phyloP scores from a whole-genome alignment of 768 basidiomycete genomes.

The Pleurotus eryngii region DNA sequence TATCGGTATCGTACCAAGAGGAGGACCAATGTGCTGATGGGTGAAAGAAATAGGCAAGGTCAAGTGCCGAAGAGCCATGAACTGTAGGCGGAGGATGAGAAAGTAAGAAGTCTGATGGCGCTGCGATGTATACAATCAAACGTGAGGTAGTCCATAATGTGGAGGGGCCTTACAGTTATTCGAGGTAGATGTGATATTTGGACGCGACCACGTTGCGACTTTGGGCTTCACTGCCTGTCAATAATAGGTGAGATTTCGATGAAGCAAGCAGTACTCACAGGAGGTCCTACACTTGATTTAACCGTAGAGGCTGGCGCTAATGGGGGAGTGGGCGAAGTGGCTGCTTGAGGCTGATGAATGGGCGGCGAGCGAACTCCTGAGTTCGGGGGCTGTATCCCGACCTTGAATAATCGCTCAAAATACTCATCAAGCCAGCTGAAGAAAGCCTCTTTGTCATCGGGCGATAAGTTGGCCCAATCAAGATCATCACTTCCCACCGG shows the following conservation, averaged over 20 bases:
- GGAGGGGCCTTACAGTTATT: neutral
- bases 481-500: slow-evolving; percentile 29
- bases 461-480: slow-evolving; percentile 68
- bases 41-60: slow-evolving; percentile 43
- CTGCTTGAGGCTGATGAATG: neutral
- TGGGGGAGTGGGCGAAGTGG: slow-evolving; percentile 11
- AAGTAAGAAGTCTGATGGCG: slow-evolving; percentile 19
- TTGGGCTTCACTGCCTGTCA: slow-evolving; percentile 15
- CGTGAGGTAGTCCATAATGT: neutral
- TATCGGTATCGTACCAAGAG: slow-evolving; percentile 36
- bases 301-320: slow-evolving; percentile 4
- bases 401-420: slow-evolving; percentile 47
- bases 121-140: neutral
- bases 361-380: neutral
- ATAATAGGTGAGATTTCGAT: too few species aligned
- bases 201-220: slow-evolving; percentile 20
- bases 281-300: slow-evolving; percentile 1
- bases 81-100: slow-evolving; percentile 31
- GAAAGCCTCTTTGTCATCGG: slow-evolving; percentile 67
- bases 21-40: slow-evolving; percentile 37
- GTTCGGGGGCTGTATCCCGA: slow-evolving; percentile 20
- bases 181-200: slow-evolving; percentile 18
- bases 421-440: slow-evolving; percentile 83
- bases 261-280: slow-evolving; percentile 13
- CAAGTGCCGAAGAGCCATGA: slow-evolving; percentile 35